Evolutionary conservation across 495 filamentous ascomycete genomes (phyloP).

Genomic region (Entonaema liquescens): DNA sequence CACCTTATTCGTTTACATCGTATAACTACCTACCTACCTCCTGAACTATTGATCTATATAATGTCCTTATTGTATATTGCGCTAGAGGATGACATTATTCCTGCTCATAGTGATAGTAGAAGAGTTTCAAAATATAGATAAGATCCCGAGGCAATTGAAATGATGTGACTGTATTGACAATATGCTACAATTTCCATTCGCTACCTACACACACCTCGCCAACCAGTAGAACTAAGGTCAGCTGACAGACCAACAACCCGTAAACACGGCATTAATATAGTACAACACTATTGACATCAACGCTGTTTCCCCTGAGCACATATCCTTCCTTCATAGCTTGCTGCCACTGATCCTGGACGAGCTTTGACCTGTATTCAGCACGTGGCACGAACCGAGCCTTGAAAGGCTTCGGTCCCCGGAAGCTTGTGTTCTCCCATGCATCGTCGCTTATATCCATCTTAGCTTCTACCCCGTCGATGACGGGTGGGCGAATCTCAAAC

Average conservation of each 20-base stretch:
- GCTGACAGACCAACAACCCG: background rate
- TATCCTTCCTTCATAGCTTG: constrained; percentile 37
- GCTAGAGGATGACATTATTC: too few species aligned
- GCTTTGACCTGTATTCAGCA: constrained; percentile 11
- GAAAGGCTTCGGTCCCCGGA: constrained; percentile 14
- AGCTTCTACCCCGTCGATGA: constrained; percentile 12
- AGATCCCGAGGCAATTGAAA: background rate
- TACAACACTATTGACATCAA: constrained; percentile 14
- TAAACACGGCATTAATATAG: background rate
- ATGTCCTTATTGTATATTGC: too few species aligned
- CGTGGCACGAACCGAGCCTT: constrained; percentile 29
- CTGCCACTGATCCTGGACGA: constrained; percentile 42
- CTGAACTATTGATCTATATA: too few species aligned
- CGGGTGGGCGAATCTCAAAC: constrained; percentile 47
- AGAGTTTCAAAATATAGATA: too few species aligned
- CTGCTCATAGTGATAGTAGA: too few species aligned
- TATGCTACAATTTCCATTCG: background rate
- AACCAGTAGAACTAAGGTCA: background rate
- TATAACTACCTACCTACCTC: too few species aligned
- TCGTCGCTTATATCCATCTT: constrained; percentile 40
- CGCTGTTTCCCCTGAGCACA: constrained; percentile 11
- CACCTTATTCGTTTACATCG: too few species aligned
- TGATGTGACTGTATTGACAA: background rate
- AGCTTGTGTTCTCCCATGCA: constrained; percentile 7
- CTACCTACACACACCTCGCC: background rate